A percentile compares a stretch with the other conserved stretches of the same genome.
phyloP scores from a whole-genome alignment of 1,284 basidiomycete species.

The Trichosporon coremiiforme region DNA sequence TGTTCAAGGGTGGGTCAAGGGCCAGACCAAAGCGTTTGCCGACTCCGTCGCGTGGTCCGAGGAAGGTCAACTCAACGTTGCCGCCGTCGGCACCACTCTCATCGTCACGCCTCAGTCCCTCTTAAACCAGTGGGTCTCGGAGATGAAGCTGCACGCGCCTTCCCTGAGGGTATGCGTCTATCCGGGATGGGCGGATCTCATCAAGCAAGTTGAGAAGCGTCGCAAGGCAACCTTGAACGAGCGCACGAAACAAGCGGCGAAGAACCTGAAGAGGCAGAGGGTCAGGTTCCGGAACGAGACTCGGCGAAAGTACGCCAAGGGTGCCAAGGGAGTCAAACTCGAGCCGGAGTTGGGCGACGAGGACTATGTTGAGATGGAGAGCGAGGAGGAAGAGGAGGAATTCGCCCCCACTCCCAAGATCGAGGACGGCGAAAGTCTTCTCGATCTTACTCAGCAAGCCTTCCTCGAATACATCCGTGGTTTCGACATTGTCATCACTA shows the following conservation, averaged over 20 bases:
- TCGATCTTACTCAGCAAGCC: slow-evolving; percentile 42
- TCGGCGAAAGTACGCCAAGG: slow-evolving; percentile 45
- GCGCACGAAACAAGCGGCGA: slow-evolving; percentile 17
- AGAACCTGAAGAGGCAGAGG: slow-evolving; percentile 38
- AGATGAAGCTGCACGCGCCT: slow-evolving; percentile 74
- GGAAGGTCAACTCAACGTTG: slow-evolving; percentile 64
- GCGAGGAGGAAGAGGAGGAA: slow-evolving; percentile 28
- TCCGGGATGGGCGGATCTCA: slow-evolving; percentile 66
- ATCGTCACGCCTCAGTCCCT: slow-evolving; percentile 82
- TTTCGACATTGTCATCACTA: slow-evolving; percentile 76
- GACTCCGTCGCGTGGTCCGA: slow-evolving; percentile 62
- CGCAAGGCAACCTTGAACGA: slow-evolving; percentile 35
- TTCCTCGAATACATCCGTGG: slow-evolving; percentile 51
- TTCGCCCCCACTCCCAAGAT: slow-evolving; percentile 11
- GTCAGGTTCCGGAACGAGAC: slow-evolving; percentile 42
- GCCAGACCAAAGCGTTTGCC: slow-evolving; percentile 34
- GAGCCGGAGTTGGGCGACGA: slow-evolving; percentile 57
- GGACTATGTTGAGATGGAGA: slow-evolving; percentile 34
- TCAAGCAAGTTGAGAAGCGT: slow-evolving; percentile 36
- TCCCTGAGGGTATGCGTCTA: slow-evolving; percentile 75
- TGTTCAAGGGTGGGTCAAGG: not conserved
- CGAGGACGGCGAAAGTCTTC: slow-evolving; percentile 32
- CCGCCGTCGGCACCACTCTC: slow-evolving; percentile 74
- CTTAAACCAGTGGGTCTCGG: slow-evolving; percentile 81
- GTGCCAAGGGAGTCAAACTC: slow-evolving; percentile 33